Base-by-base conservation (phyloP, 2,329 filamentous ascomycete species). In the Alternaria sp. region DNA sequence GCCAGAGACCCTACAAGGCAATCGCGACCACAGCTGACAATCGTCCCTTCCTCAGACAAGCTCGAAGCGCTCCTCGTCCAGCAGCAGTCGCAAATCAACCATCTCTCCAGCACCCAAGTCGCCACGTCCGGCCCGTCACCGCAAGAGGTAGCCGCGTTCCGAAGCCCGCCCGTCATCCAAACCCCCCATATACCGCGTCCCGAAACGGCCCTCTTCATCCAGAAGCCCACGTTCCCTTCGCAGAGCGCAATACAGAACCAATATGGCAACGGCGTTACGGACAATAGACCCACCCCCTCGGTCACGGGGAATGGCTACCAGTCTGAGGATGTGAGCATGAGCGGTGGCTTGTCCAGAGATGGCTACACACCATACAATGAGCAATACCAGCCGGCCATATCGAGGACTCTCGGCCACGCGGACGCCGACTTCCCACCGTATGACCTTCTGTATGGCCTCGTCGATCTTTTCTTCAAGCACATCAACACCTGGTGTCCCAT, bases 401-500 rank as follows among this genome's bases (percentile, higher is more conserved):
- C 71, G 47, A 68, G 69, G 36, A 64, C 69, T n/a, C 62, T 79
- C 30, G 71, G 70, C 21, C 71, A 74, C 13, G 50, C 70, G 28
- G 74, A 85, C 71, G 67, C 81, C 71, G 72, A 88, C 57, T 83
- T 89, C 1, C 87, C 87, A 3, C 86, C 87, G 0, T 87, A 88
- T 64, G 87, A 89, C 65, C 80, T 89, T 12, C 75, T 89, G 4
- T 89, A 88, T 63, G 86, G 84, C 3, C 78, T 89, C 2, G 86
- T 88, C 15, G 87, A 89, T 64, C 79, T 89, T 8, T 89, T 87
- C 76, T 89, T 89, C 80, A 88, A 88, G 69, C 87, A 89, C 72
- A 86, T 88, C 73, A 89, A 89, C 68, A 87, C 87, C 0, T 89
- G 87, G 87, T 97, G 93, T 76, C 93, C 94, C 0, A 96, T 97